These are phyloP conservation scores for Forsythia suspensa DNA, from an alignment of 257 asterid species.

Conservation along the genomic window DNA sequence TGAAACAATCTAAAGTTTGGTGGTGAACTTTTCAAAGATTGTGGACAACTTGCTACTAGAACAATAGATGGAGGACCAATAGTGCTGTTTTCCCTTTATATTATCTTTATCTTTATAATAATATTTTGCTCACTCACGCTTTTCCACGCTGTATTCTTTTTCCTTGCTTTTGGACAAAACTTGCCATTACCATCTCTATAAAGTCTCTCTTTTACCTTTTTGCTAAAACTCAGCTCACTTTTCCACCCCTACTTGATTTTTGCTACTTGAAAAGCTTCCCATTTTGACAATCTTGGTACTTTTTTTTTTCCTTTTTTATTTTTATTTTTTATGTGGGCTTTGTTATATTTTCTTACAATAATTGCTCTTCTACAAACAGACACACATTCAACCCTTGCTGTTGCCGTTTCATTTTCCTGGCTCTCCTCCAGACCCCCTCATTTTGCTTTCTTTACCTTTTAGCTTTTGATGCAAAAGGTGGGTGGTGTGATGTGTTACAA, in stretches of 20 bases:
- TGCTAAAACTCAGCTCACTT: slow-evolving; percentile 27
- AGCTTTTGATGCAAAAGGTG: slow-evolving; percentile 12
- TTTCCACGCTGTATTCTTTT: slow-evolving; percentile 18
- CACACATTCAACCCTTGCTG: slow-evolving; percentile 10
- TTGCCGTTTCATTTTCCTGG: slow-evolving; percentile 27
- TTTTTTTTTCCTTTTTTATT: not conserved
- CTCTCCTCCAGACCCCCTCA: not conserved
- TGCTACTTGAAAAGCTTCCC: slow-evolving; percentile 31
- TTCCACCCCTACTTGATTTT: slow-evolving; percentile 31
- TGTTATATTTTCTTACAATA: slow-evolving; percentile 27
- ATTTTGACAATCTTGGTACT: slow-evolving; percentile 38
- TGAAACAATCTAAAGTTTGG: too few relatives aligned
- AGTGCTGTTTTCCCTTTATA: not conserved
- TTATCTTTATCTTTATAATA: not conserved
- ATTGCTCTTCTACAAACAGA: slow-evolving; percentile 25
- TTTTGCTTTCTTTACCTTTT: slow-evolving; percentile 17
- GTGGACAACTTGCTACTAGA: too few relatives aligned
- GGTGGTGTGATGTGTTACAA: not conserved
- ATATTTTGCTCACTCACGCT: slow-evolving; percentile 17
- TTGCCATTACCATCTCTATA: slow-evolving; percentile 6
- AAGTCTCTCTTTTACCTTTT: slow-evolving; percentile 13
- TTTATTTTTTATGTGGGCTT: not conserved
- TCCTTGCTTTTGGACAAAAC: slow-evolving; percentile 22
- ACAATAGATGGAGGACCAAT: not conserved
- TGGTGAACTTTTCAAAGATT: too few relatives aligned